Evolutionary conservation across 2,329 filamentous ascomycete species (phyloP).

Genomic region (Epichloe gansuensis): DNA sequence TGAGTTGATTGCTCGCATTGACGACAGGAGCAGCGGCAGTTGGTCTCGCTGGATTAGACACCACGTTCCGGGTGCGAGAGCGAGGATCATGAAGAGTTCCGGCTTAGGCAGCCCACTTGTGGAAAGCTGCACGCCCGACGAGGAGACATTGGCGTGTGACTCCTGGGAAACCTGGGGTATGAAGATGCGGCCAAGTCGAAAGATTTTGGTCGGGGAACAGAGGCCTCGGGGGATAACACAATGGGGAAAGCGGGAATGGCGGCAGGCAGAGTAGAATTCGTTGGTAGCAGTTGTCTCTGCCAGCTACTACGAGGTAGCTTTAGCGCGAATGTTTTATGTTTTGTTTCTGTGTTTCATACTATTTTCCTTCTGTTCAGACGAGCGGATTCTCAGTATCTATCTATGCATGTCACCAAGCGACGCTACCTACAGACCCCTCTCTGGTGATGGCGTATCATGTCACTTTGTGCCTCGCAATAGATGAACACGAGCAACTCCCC

Average conservation of each 20-base stretch:
- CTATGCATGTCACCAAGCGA: not conserved
- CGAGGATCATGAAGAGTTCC: slow-evolving; percentile 10
- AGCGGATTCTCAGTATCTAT: too few relatives aligned
- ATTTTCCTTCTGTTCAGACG: too few relatives aligned
- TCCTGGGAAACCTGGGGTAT: not conserved
- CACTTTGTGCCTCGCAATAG: too few relatives aligned
- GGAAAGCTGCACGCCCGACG: slow-evolving; percentile 9
- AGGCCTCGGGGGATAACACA: too few relatives aligned
- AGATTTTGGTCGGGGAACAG: not conserved
- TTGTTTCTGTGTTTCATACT: too few relatives aligned
- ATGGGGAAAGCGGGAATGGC: not conserved
- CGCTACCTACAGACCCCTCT: too few relatives aligned
- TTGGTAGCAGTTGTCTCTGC: not conserved
- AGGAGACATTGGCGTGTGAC: slow-evolving; percentile 3
- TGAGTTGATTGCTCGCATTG: not conserved
- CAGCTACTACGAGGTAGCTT: not conserved
- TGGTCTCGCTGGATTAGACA: not conserved
- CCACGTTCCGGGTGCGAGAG: not conserved
- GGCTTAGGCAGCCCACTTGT: slow-evolving; percentile 14
- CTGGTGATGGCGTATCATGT: too few relatives aligned
- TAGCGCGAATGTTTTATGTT: too few relatives aligned
- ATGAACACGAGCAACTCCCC: too few relatives aligned
- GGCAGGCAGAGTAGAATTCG: not conserved
- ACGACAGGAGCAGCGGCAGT: not conserved
- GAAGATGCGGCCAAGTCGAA: not conserved